Percentiles rank a stretch among this genome's conserved stretches.
These are phyloP conservation scores for Takashimella tepidaria DNA, from an alignment of 1,284 basidiomycete genomes.

Conservation along the genomic window DNA sequence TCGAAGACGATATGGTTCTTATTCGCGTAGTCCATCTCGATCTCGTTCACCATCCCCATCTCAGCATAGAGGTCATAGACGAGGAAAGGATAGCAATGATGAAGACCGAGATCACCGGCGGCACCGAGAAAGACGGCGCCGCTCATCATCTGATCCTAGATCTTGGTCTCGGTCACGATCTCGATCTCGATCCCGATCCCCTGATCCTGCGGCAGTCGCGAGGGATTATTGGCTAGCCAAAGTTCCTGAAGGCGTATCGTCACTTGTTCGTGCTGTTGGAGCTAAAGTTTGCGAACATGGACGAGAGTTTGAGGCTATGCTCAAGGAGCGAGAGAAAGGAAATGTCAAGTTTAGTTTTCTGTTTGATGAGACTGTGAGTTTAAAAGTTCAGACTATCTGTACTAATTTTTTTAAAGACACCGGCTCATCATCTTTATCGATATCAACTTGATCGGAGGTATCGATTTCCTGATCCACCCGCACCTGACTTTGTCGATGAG, in stretches of 20 bases:
- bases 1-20: constrained; percentile 48
- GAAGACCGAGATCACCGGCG: background rate
- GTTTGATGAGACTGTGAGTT: constrained; percentile 60
- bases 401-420: constrained; percentile 56
- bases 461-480: constrained; percentile 50
- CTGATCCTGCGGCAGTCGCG: constrained; percentile 2
- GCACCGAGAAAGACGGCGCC: constrained; percentile 21
- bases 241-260: constrained; percentile 68
- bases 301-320: constrained; percentile 64
- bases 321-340: constrained; percentile 68
- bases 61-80: no score
- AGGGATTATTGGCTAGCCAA: constrained; percentile 41
- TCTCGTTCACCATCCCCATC: background rate
- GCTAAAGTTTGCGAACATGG: constrained; percentile 77
- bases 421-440: constrained; percentile 73
- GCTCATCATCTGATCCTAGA: constrained; percentile 44
- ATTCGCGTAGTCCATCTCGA: constrained; percentile 34
- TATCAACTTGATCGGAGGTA: constrained; percentile 65
- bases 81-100: background rate
- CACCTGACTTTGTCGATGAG: constrained; percentile 76
- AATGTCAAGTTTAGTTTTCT: constrained; percentile 82
- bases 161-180: constrained; percentile 25
- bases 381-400: background rate
- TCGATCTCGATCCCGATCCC: constrained; percentile 23
- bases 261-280: constrained; percentile 78